phyloP scores from a whole-genome alignment of 352 stramenopile genomes.

The Globisporangium viniferum region DNA sequence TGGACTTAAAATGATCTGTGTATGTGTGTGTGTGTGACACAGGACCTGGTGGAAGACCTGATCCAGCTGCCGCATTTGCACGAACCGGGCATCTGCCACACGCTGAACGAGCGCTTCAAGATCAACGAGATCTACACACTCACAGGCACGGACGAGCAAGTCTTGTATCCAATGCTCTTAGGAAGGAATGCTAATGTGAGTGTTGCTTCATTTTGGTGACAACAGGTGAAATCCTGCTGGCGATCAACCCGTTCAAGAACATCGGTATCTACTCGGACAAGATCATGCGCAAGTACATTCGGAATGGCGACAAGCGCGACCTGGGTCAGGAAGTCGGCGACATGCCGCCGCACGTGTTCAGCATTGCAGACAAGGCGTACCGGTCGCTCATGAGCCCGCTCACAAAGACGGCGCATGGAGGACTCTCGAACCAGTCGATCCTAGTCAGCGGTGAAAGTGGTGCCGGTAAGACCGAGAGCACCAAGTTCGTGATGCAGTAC shows the following conservation, averaged over 20 bases:
- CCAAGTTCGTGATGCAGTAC: slow-evolving; percentile 96
- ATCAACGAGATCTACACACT: slow-evolving; percentile 94
- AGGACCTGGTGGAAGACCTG: slow-evolving; percentile 89
- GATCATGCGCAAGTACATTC: slow-evolving; percentile 86
- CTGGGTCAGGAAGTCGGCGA: slow-evolving; percentile 59
- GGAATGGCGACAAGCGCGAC: slow-evolving; percentile 71
- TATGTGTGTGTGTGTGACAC: neutral
- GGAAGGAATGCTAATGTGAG: neutral
- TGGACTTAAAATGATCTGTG: neutral
- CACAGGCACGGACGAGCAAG: slow-evolving; percentile 26
- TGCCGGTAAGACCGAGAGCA: slow-evolving; percentile 96
- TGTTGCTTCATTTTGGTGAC: neutral
- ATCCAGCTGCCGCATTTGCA: slow-evolving; percentile 93
- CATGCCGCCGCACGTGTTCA: slow-evolving; percentile 91
- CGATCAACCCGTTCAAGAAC: slow-evolving; percentile 89
- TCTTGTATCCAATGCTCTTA: neutral
- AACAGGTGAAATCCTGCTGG: slow-evolving; percentile 70
- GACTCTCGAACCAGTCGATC: slow-evolving; percentile 86
- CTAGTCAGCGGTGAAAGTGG: slow-evolving; percentile 91
- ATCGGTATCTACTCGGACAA: slow-evolving; percentile 85
- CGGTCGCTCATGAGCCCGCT: slow-evolving; percentile 70
- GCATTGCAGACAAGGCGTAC: slow-evolving; percentile 89
- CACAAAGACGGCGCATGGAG: slow-evolving; percentile 23
- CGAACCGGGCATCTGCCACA: slow-evolving; percentile 93
- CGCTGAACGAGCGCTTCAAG: slow-evolving; percentile 89